phyloP scores from a whole-genome alignment of 2,329 filamentous ascomycete species.

The Xylaria sp. region DNA sequence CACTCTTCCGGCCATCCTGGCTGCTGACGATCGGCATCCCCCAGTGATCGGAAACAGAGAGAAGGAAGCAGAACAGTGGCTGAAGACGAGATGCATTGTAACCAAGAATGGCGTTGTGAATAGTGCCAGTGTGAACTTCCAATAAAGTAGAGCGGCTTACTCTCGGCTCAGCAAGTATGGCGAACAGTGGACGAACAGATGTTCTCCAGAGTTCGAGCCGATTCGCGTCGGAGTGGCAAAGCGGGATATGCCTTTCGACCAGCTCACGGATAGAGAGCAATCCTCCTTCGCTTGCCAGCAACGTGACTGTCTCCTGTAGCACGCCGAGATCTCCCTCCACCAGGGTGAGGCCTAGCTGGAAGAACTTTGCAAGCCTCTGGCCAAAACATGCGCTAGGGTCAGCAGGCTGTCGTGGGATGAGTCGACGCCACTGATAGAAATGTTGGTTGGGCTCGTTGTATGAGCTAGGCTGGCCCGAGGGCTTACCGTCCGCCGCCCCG shows the following conservation, averaged over 20 bases:
- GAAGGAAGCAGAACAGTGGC: conserved; percentile 20
- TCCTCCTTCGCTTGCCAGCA: conserved; percentile 21
- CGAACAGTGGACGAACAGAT: conserved; percentile 24
- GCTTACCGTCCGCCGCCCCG: neutral
- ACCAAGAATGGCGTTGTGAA: conserved; percentile 24
- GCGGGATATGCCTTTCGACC: conserved; percentile 18
- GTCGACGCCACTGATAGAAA: conserved; percentile 1
- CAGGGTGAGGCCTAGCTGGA: conserved; percentile 18
- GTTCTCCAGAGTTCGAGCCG: conserved; percentile 16
- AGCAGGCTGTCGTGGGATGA: neutral
- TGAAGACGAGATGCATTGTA: conserved; percentile 19
- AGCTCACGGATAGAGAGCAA: conserved; percentile 19
- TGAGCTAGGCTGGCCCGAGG: too few relatives aligned
- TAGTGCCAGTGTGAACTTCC: conserved; percentile 17
- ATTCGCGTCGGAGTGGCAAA: conserved; percentile 1
- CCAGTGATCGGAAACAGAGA: conserved; percentile 20
- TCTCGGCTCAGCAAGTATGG: conserved; percentile 23
- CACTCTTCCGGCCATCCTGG: conserved; percentile 12
- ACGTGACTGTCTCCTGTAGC: conserved; percentile 16
- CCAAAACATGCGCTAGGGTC: neutral
- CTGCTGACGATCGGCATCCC: neutral
- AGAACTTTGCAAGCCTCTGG: conserved; percentile 11
- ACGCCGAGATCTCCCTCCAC: conserved; percentile 18
- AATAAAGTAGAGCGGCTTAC: conserved; percentile 23
- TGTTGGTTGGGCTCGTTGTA: neutral